Percentiles rank a stretch among this genome's conserved stretches.
Evolutionary conservation across 2,329 filamentous ascomycete genomes (phyloP).

Genomic region (Boeremia exigua): DNA sequence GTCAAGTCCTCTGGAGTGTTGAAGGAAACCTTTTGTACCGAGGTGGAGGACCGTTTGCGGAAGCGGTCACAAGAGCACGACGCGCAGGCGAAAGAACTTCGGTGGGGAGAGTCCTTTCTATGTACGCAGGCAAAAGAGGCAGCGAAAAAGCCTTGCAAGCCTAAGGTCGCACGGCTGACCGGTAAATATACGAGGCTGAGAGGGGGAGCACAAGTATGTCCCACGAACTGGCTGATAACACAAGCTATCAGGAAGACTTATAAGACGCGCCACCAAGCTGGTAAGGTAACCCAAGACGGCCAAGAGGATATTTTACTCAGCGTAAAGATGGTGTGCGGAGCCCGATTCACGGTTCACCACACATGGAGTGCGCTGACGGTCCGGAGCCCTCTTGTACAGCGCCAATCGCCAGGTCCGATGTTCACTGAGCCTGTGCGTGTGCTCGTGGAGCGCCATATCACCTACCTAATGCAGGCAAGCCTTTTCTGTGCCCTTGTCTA

Average conservation of each 20-base stretch:
- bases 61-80: slow-evolving; percentile 13
- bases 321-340: slow-evolving; percentile 22
- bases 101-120: slow-evolving; percentile 17
- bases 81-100: slow-evolving; percentile 14
- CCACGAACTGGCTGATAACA: slow-evolving; percentile 21
- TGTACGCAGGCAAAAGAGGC: slow-evolving; percentile 21
- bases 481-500: slow-evolving; percentile 20
- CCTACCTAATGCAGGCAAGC: slow-evolving; percentile 27
- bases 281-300: slow-evolving; percentile 31
- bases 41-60: slow-evolving; percentile 14
- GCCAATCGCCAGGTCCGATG: slow-evolving; percentile 29
- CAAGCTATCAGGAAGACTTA: slow-evolving; percentile 25
- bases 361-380: slow-evolving; percentile 10
- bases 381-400: slow-evolving; percentile 25
- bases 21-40: slow-evolving; percentile 12
- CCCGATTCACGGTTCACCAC: slow-evolving; percentile 12
- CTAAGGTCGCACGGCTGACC: slow-evolving; percentile 21
- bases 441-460: slow-evolving; percentile 21
- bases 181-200: slow-evolving; percentile 29
- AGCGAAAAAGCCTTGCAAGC: slow-evolving; percentile 27
- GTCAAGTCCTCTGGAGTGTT: background rate
- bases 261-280: slow-evolving; percentile 16
- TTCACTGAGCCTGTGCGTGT: slow-evolving; percentile 17
- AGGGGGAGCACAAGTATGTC: slow-evolving; percentile 12
- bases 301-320: slow-evolving; percentile 23